phyloP scores from a whole-genome alignment of 2,329 filamentous ascomycete genomes.

The Aureobasidium lini region DNA sequence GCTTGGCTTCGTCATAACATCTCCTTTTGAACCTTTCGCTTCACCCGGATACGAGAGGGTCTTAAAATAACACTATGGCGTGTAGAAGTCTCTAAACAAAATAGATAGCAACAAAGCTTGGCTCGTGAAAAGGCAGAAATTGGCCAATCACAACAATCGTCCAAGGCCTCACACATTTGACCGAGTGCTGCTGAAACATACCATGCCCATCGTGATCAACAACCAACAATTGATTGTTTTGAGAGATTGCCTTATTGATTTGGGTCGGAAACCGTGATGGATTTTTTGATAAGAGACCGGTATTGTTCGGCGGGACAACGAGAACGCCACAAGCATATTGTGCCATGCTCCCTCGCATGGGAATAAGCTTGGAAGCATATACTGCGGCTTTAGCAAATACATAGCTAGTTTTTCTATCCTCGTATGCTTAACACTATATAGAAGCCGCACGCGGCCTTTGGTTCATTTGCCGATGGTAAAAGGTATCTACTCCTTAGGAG shows the following conservation, averaged over 20 bases:
- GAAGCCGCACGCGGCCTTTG: neutral
- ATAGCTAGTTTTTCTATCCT: neutral
- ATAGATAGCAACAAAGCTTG: slow-evolving; percentile 10
- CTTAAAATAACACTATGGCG: too few species aligned
- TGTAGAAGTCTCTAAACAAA: too few species aligned
- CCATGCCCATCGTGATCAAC: neutral
- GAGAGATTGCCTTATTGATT: neutral
- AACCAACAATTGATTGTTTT: neutral
- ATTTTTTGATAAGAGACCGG: neutral
- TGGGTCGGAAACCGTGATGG: neutral
- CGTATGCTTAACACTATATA: neutral
- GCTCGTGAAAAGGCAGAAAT: neutral
- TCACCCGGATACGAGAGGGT: slow-evolving; percentile 6
- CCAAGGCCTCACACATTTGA: neutral
- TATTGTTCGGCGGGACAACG: neutral
- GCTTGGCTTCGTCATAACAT: slow-evolving; percentile 58
- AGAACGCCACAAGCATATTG: neutral
- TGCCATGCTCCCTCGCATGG: neutral
- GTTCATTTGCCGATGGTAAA: neutral
- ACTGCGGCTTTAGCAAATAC: neutral
- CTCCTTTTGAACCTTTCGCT: slow-evolving; percentile 40
- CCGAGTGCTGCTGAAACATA: slow-evolving; percentile 5
- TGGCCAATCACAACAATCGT: neutral
- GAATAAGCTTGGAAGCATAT: neutral
- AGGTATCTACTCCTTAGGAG: slow-evolving; percentile 30